Conservation (phyloP, 805 yeast species). For the Yarrowia sp. region DNA sequence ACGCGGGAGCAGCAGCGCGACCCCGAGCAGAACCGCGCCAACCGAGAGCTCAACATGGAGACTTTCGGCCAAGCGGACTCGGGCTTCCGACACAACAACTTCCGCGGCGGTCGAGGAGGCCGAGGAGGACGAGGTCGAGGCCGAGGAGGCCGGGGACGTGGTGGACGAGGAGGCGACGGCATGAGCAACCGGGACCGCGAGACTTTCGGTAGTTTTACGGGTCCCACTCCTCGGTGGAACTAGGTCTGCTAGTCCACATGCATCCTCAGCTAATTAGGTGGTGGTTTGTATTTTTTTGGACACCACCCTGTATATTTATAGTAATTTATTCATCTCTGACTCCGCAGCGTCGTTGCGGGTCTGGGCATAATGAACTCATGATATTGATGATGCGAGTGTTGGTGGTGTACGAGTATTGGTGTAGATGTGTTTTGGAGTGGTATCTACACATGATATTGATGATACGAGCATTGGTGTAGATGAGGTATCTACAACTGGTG, state of each 20-base stretch:
- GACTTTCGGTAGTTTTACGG: slow-evolving; percentile 20
- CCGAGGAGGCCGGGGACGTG: slow-evolving; percentile 41
- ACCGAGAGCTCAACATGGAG: slow-evolving; percentile 64
- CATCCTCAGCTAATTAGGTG: no score
- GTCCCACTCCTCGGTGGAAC: neutral
- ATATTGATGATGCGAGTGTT: neutral
- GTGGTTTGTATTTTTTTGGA: no score
- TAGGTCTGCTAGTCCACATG: no score
- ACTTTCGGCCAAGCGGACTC: slow-evolving; percentile 67
- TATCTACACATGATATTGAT: no score
- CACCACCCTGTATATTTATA: neutral
- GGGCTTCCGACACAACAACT: slow-evolving; percentile 34
- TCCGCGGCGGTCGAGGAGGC: slow-evolving; percentile 50
- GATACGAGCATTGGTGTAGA: no score
- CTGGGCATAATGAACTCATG: slow-evolving; percentile 6
- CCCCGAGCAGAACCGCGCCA: slow-evolving; percentile 43
- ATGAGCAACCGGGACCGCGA: slow-evolving; percentile 22
- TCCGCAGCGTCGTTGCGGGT: no score
- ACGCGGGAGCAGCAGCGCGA: slow-evolving; percentile 36
- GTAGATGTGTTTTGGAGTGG: no score
- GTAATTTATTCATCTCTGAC: slow-evolving; percentile 15
- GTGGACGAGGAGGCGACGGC: slow-evolving; percentile 37
- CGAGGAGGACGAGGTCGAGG: slow-evolving; percentile 51
- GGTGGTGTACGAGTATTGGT: no score
- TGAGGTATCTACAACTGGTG: no score